Conservation (phyloP, 192 early-diverging fungal genomes). For the Entophlyctis luteolus region DNA sequence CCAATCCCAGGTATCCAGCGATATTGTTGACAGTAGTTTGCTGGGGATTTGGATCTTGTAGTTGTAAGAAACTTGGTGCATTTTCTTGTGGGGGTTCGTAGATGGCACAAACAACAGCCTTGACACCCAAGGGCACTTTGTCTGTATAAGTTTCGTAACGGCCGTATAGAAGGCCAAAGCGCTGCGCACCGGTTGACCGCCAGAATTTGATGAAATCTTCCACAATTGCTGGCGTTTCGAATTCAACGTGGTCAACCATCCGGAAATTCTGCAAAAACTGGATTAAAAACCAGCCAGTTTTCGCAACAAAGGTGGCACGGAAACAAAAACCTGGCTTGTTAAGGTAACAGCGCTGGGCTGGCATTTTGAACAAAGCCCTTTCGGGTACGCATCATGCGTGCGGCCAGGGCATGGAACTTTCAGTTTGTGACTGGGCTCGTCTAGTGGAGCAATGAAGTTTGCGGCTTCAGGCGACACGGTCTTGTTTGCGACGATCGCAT, state of each 20-base stretch:
- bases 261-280: conserved; percentile 84
- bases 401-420: conserved; percentile 68
- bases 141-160: conserved; percentile 83
- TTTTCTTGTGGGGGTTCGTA: conserved; percentile 89
- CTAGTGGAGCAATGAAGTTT: conserved; percentile 72
- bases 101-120: conserved; percentile 90
- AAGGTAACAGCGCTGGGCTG: conserved; percentile 91
- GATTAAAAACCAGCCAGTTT: too few relatives aligned
- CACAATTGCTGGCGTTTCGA: conserved; percentile 74
- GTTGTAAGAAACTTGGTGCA: conserved; percentile 65
- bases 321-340: conserved; percentile 59
- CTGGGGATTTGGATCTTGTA: conserved; percentile 44
- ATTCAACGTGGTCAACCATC: conserved; percentile 96
- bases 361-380: conserved; percentile 95
- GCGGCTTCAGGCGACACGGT: conserved; percentile 38
- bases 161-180: conserved; percentile 93
- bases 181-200: conserved; percentile 80
- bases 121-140: conserved; percentile 85
- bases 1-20: conserved; percentile 39
- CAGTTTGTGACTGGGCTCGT: conserved; percentile 77
- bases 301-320: neutral
- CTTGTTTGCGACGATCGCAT: conserved; percentile 65
- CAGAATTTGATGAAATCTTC: conserved; percentile 83
- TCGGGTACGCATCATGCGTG: conserved; percentile 85
- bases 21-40: conserved; percentile 34